These are phyloP conservation scores for Pythium dissotocum DNA, from an alignment of 352 stramenopile species.

Conservation along the genomic window DNA sequence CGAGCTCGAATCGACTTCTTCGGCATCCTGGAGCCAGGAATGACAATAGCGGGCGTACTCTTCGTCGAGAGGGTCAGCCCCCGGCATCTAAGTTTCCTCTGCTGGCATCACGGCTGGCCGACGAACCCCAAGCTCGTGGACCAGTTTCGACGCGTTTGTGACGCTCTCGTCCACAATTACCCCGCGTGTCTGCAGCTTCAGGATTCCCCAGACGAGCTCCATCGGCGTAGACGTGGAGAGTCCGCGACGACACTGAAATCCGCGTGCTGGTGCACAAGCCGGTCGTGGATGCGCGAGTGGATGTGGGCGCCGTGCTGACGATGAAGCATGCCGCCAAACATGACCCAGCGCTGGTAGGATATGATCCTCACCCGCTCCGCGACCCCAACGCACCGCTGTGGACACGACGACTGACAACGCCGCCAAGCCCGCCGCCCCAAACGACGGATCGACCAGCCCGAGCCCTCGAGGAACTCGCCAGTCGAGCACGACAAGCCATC, in stretches of 20 bases:
- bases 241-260: background rate
- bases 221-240: background rate
- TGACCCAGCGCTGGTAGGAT: background rate
- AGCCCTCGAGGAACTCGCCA: background rate
- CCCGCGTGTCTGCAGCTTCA: background rate
- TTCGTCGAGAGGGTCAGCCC: background rate
- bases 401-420: background rate
- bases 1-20: too few species aligned
- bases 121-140: too few species aligned
- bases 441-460: too few species aligned
- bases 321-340: background rate
- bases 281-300: background rate
- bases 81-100: background rate
- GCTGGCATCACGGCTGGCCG: background rate
- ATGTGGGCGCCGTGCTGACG: background rate
- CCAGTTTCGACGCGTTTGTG: slow-evolving; percentile 2
- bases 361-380: background rate
- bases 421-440: too few species aligned
- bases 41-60: too few species aligned
- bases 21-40: too few species aligned
- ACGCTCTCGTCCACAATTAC: background rate
- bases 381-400: background rate
- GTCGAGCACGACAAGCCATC: background rate
- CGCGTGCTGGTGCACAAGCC: background rate
- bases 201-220: background rate